Evolutionary conservation across 139 green algal species (phyloP), one percentile per base, ranked within the genome.

Genomic region (Tetradesmus obliquus): DNA sequence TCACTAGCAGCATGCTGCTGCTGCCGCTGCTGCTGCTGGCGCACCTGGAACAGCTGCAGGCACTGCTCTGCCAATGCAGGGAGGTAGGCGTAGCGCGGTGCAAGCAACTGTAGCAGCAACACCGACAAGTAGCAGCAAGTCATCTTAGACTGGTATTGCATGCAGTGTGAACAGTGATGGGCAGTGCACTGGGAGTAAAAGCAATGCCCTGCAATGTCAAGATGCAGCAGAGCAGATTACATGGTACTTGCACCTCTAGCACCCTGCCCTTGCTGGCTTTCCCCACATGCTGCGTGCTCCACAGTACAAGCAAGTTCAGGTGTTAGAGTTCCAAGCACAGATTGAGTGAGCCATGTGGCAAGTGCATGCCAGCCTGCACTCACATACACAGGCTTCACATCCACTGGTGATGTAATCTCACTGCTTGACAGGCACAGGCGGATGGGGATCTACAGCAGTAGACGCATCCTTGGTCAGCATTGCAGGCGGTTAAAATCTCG

Each of bases 351-450:
- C 32, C 32, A 45, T 45, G 32, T 45, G 32, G 32, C 32, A 45
- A 45, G 32, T 45, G 32, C 32, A 45, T 45, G 32, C 32, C 32
- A 45, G 32, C 32, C 32, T 45, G 32, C 58, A 91, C 87, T 86
- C 45, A 91, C 88, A 87, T 91, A 87, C 2, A 87, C 88, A 12
- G 88, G 88, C 45, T 91, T 91, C 5, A 91, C 88, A 83, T 90
- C 86, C 3, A 71, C 71, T 10, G 86, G 86, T 15, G 86, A 74
- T 10, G 22, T 90, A 7, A 90, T 90, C 51, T 90, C 86, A 83
- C 71, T 84, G 20, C 32, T 20, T 8, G 86, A 69, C 69, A 90
- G 22, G 3, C 55, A 72, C 71, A 90, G 45, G 7, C 86, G 86
- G 20, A 90, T 71, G 7, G 86, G 86, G 55, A 90, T 84, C 86